Evolutionary conservation across 331 rosid genomes (phyloP), one percentile per base, ranked within the genome.

Genomic region (Spiraea crenata): DNA sequence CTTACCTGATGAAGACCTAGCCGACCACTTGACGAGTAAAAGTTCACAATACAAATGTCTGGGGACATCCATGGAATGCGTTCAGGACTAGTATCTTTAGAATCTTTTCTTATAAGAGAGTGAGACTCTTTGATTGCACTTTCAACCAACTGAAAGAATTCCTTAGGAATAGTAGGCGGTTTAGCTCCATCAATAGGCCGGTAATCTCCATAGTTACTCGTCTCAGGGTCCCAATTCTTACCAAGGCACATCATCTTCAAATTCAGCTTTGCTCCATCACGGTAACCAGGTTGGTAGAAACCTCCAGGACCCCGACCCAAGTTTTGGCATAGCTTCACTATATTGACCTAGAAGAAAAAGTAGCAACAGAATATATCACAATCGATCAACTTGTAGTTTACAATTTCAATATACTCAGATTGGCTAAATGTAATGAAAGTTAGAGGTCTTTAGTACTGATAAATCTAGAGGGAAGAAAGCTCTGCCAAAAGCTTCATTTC

Each of bases 231-330:
- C 96, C 96, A 87, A 70, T 85, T 86, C 81, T 77, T 87, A 75
- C 96, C 99, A 0, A 93, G 89, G 64, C 99, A 93, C 97, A 89
- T 91, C 97, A 91, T 93, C 69, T 60, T 89, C 80, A 91, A 76
- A 63, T 81, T 81, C 80, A 91, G 70, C 12, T 76, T 79, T 20
- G 78, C 72, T 51, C 85, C 90, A 34, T 85, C 95, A 8, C 71
- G 77, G 57, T 89, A 89, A 52, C 86, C 88, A 74, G 97, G 97
- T 76, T 83, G 84, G 84, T 87, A 93, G 83, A 93, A 93, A 40
- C 99, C 99, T 62, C 97, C 92, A 14, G 16, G 6, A n/a, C 90
- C 89, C 45, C 72, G 0, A 65, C 99, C 97, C 58, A 91, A 70
- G 37, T 72, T 69, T 48, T 78, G 75, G 81, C 96, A 89, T 62